Base-by-base conservation (phyloP, 805 yeast species). In the Ogataea corticis region DNA sequence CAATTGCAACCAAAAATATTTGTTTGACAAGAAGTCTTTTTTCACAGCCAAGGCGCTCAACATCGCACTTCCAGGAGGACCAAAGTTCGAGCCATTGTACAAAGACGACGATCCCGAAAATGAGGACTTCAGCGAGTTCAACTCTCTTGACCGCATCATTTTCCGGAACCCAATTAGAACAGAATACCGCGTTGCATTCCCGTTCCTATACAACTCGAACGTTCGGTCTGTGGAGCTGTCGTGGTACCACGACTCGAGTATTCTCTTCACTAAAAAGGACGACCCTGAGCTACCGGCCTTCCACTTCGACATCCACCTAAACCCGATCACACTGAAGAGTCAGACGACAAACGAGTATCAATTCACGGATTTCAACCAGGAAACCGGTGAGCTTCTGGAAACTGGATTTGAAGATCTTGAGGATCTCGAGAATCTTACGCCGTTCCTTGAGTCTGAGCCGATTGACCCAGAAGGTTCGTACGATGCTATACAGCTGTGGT, bases 21-120 rank as follows among this genome's bases (percentile, higher is more conserved):
- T 90, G 32, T 92, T 91, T 62, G 90, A 91, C 56, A 80, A 80
- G 46, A 75, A 84, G 44, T 75, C 97, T 0, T 87, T 94, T 53
- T 79, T 85, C 63, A 91, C 97, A 0, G 96, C 98, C 0, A 94
- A 94, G 60, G 92, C 96, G 7, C 72, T 94, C 41, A 89, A 91
- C 58, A 75, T 83, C 36, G 85, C 96, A 1, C 72, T 94, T 28
- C 97, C 97, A 0, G 96, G 96, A 11, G 99, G 99, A 0, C 98
- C 99, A 11, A 87, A 85, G 61, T 94, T 90, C 65, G 98, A 91
- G 67, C 96, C 96, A 0, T 66, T 91, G 13, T 80, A 74, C 66
- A 81, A 83, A 49, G 87, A 84, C 42, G 69, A 72, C 31, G 82
- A 82, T 54, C 74, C 75, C 21, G 86, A 81, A 37, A 62, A 64